phyloP scores from a whole-genome alignment of 805 yeast species.

The Wickerhamiella azymoides region DNA sequence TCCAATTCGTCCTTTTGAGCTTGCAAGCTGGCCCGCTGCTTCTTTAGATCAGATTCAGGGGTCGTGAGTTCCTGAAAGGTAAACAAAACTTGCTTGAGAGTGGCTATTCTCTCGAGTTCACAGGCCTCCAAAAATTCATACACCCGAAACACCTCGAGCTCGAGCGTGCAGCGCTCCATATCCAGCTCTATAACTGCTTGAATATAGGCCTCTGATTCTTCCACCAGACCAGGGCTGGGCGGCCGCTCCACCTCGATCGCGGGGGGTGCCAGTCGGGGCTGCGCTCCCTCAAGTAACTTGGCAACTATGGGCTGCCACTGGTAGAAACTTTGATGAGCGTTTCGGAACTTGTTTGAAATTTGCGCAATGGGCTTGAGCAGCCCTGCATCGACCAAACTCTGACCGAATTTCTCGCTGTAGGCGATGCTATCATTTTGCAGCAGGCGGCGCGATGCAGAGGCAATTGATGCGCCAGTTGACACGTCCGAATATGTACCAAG shows the following conservation, averaged over 20 bases:
- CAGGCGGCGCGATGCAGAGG: conserved; percentile 43
- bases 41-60: conserved; percentile 35
- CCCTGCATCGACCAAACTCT: conserved; percentile 49
- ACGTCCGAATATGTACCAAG: conserved; percentile 52
- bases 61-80: conserved; percentile 40
- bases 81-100: conserved; percentile 48
- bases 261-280: background rate
- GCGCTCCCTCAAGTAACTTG: conserved; percentile 8
- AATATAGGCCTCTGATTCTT: conserved; percentile 39
- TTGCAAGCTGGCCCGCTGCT: conserved; percentile 18
- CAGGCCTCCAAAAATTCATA: conserved; percentile 57
- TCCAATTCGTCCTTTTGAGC: conserved; percentile 7
- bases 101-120: conserved; percentile 55
- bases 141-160: conserved; percentile 51
- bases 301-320: conserved; percentile 36
- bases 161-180: conserved; percentile 49
- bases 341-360: conserved; percentile 36
- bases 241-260: background rate
- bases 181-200: conserved; percentile 46
- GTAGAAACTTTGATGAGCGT: conserved; percentile 53
- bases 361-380: conserved; percentile 51
- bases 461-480: conserved; percentile 46
- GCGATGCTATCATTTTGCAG: conserved; percentile 37
- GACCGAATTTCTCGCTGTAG: conserved; percentile 62
- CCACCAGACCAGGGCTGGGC: conserved; percentile 8